A percentile compares a stretch with the other conserved stretches of the same genome.
Conservation (phyloP, 441 rosid species). For the Adansonia rubrostipa region DNA sequence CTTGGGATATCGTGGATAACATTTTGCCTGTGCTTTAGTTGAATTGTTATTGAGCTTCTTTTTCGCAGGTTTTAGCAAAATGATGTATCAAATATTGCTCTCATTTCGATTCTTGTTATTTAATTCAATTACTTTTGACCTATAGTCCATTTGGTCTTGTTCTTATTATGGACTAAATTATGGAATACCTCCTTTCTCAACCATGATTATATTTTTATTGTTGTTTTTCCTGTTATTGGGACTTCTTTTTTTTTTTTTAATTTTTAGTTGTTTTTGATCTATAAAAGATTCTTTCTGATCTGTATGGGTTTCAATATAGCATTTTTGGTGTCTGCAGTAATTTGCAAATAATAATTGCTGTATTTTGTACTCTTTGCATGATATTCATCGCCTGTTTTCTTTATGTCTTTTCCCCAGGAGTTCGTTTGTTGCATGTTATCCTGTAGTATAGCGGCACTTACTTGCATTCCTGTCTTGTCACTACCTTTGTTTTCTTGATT, state of each 20-base stretch:
- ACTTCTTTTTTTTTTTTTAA: background rate
- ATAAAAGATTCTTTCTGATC: background rate
- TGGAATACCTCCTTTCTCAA: background rate
- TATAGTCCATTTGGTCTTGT: background rate
- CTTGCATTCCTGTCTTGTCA: background rate
- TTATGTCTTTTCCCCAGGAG: background rate
- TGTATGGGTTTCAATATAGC: background rate
- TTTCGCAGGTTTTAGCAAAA: background rate
- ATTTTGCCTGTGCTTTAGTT: background rate
- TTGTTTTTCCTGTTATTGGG: background rate
- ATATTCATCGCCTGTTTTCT: background rate
- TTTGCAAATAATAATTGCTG: background rate
- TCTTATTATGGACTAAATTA: background rate
- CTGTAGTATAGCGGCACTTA: background rate
- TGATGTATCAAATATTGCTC: slow-evolving; percentile 1
- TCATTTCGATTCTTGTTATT: background rate
- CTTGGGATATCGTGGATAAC: background rate
- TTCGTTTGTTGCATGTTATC: background rate
- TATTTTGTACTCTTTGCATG: background rate
- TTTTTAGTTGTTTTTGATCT: slow-evolving; percentile 15
- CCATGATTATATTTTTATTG: background rate
- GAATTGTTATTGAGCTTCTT: background rate
- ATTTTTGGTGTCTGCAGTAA: background rate
- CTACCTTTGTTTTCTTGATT: background rate
- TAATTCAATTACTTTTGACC: background rate